Evolutionary conservation across 192 early-diverging fungal genomes (phyloP).

Genomic region (Cladochytrium replicatum): DNA sequence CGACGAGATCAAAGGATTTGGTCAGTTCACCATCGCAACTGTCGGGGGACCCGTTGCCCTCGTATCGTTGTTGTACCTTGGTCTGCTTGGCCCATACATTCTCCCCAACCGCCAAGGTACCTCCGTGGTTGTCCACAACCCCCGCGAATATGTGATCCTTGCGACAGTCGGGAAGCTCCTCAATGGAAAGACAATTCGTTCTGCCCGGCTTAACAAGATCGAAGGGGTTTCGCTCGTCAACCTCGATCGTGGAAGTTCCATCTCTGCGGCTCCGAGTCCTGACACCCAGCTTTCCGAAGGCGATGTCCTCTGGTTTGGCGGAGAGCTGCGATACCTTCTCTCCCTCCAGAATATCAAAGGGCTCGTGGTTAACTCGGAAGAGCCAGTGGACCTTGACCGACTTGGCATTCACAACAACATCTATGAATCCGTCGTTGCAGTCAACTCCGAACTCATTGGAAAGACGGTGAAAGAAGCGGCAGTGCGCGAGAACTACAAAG

Average conservation of each 20-base stretch:
- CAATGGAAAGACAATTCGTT: constrained; percentile 2
- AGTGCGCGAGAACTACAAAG: constrained; percentile 4
- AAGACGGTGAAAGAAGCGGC: background rate
- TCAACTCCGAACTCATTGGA: background rate
- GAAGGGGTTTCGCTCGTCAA: too few relatives aligned
- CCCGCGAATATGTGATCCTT: constrained; percentile 6
- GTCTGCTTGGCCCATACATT: background rate
- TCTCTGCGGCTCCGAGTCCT: constrained; percentile 1
- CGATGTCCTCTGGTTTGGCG: constrained; percentile 8
- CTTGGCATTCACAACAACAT: constrained; percentile 1
- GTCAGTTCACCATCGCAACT: constrained; percentile 2
- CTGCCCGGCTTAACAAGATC: background rate
- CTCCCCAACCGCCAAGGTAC: constrained; percentile 2
- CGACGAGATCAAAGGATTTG: constrained; percentile 12
- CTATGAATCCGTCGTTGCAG: constrained; percentile 2
- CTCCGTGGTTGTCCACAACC: background rate
- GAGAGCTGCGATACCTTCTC: background rate
- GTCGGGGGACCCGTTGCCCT: constrained; percentile 2
- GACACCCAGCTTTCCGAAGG: background rate
- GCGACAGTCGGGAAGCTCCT: constrained; percentile 3
- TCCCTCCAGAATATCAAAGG: constrained; percentile 1
- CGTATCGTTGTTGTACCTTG: background rate
- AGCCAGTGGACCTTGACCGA: background rate
- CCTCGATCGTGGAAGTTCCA: background rate
- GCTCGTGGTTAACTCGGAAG: constrained; percentile 1